Evolutionary conservation across 352 stramenopile species (phyloP).

Genomic region (Pythium plurisporium): DNA sequence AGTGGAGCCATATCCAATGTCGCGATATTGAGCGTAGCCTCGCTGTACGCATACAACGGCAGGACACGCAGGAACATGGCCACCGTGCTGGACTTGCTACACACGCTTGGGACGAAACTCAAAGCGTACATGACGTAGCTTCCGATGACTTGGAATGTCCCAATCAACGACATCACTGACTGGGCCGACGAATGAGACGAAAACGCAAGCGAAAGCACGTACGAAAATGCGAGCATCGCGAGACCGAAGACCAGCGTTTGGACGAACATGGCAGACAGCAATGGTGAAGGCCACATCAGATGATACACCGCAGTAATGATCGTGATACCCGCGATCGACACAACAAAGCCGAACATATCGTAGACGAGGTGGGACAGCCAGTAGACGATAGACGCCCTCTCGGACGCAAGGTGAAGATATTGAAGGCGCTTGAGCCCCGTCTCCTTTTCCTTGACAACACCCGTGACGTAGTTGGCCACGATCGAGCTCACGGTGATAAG

Average conservation of each 20-base stretch:
- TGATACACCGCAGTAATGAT: constrained; percentile 20
- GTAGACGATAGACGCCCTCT: constrained; percentile 48
- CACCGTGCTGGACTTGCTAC: constrained; percentile 34
- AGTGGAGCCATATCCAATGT: constrained; percentile 41
- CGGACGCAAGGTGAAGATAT: constrained; percentile 58
- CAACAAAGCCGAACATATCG: constrained; percentile 45
- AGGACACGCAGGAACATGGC: constrained; percentile 50
- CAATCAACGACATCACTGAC: constrained; percentile 70
- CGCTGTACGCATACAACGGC: constrained; percentile 57
- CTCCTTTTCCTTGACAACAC: constrained; percentile 67
- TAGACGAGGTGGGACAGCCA: constrained; percentile 69
- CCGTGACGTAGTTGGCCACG: constrained; percentile 56
- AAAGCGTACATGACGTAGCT: constrained; percentile 40
- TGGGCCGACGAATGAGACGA: constrained; percentile 72
- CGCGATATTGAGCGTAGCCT: constrained; percentile 43
- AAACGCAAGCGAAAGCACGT: constrained; percentile 64
- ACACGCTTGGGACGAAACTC: constrained; percentile 47
- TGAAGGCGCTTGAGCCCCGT: constrained; percentile 68
- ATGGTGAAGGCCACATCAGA: constrained; percentile 18
- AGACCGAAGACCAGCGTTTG: constrained; percentile 41
- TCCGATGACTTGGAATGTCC: constrained; percentile 66
- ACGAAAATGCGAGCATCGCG: constrained; percentile 62
- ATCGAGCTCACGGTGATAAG: constrained; percentile 62
- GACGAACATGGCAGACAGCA: constrained; percentile 33
- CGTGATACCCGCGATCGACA: constrained; percentile 29